Evolutionary conservation across 352 stramenopile genomes (phyloP), one percentile per base, ranked within the genome.

Genomic region (Poterioochromonas sp.): DNA sequence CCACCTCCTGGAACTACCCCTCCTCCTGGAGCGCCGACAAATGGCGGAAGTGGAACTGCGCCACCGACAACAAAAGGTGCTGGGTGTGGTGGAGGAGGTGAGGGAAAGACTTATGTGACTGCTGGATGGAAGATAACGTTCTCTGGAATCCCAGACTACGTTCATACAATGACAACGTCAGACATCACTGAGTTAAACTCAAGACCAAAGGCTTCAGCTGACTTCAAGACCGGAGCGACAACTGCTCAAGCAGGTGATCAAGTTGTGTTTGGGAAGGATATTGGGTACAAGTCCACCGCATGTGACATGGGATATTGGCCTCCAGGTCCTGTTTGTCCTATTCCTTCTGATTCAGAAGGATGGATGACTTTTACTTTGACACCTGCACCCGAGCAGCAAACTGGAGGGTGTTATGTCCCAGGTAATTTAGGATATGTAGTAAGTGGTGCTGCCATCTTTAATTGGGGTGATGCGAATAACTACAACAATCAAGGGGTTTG

Each of bases 221-320:
- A 68, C 58, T 68, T 68, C 29, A 32, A 35, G 29, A 29, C 29
- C 5, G 26, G 26, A 11, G 12, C 12, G 5, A 37, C 58, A 5
- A 68, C 58, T 37, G 58, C 29, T 26, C 5, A 68, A 68, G 58
- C 58, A 40, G 58, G 58, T 40, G 34, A 11, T 39, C 8, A 8
- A 8, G 5, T 8, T 39, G 26, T 8, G 26, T 68, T 68, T 68
- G 58, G 58, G 34, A 12, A 32, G 11, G 34, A 68, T 26, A 35
- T 68, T 39, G 34, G 34, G 12, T 68, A 68, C 29, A 35, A 12
- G 12, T 12, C 12, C 8, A 15, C 58, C 5, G 8, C 26, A 15
- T 68, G 58, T 68, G 12, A 15, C 26, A 8, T 37, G 12, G 58
- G 58, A 15, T 68, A 68, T 68, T 68, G 58, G 58, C 58, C 58